Evolutionary conservation across 768 basidiomycete species (phyloP).

Genomic region (Amanita molliuscula): DNA sequence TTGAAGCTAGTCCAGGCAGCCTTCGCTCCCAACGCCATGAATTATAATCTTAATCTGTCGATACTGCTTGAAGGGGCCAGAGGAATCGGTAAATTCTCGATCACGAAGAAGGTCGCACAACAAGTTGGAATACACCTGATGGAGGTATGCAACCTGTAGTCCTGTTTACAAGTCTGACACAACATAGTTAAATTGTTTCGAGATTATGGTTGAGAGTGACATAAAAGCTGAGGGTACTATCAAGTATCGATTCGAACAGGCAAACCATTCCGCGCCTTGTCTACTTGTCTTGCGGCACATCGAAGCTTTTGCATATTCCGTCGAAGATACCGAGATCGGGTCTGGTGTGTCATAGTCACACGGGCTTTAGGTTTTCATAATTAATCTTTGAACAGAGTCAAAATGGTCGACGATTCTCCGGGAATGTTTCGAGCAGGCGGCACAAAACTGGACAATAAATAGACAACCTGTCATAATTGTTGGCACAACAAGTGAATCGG

Average conservation of each 20-base stretch:
- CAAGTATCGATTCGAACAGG: conserved; percentile 66
- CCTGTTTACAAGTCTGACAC: background rate
- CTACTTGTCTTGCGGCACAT: conserved; percentile 71
- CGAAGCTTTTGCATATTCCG: conserved; percentile 68
- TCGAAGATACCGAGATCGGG: conserved; percentile 50
- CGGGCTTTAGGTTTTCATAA: background rate
- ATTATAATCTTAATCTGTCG: conserved; percentile 57
- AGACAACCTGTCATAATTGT: conserved; percentile 69
- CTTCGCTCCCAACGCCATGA: conserved; percentile 41
- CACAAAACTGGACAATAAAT: conserved; percentile 43
- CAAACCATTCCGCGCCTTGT: conserved; percentile 72
- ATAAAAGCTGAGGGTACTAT: conserved; percentile 66
- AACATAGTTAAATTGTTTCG: conserved; percentile 75
- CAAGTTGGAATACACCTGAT: conserved; percentile 67
- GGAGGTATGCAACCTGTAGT: conserved; percentile 38
- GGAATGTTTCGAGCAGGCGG: conserved; percentile 51
- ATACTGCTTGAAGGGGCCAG: conserved; percentile 71
- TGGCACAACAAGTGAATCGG: conserved; percentile 60
- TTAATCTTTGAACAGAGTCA: conserved; percentile 32
- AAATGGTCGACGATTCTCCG: conserved; percentile 44
- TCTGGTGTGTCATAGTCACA: conserved; percentile 34
- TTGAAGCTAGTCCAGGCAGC: conserved; percentile 50
- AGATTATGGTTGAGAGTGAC: conserved; percentile 70
- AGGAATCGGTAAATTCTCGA: conserved; percentile 75
- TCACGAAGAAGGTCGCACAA: conserved; percentile 43